phyloP scores from a whole-genome alignment of 2,329 filamentous ascomycete species.

The Pseudocercospora vitis region DNA sequence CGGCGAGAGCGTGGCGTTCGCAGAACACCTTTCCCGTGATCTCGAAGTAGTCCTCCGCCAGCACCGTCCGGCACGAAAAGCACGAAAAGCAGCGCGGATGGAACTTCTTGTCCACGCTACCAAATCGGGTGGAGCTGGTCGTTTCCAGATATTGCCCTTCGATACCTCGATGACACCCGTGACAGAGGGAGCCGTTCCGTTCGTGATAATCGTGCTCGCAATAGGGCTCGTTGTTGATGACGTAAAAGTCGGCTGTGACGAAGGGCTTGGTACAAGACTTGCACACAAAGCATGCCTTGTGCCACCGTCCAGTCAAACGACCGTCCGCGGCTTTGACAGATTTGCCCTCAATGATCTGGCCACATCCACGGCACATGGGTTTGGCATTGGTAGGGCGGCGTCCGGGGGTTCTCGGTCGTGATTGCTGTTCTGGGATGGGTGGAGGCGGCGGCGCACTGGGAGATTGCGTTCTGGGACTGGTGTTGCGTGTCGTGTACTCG shows the following conservation, averaged over 20 bases:
- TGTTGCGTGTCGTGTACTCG: conserved; percentile 7
- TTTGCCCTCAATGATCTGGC: conserved; percentile 77
- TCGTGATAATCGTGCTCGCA: conserved; percentile 92
- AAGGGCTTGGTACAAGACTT: conserved; percentile 79
- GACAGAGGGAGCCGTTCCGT: conserved; percentile 83
- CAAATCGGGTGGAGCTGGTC: conserved; percentile 26
- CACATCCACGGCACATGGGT: conserved; percentile 81
- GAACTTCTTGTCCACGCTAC: conserved; percentile 70
- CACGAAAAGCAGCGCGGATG: conserved; percentile 87
- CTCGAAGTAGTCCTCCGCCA: conserved; percentile 88
- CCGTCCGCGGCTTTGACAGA: conserved; percentile 93
- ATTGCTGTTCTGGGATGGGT: conserved; percentile 22
- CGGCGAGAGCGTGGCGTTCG: conserved; percentile 73
- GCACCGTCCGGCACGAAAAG: conserved; percentile 68
- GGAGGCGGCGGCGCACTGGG: conserved; percentile 18
- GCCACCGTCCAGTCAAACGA: conserved; percentile 86
- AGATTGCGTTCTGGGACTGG: conserved; percentile 16
- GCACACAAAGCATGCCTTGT: conserved; percentile 94
- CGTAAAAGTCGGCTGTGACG: conserved; percentile 86
- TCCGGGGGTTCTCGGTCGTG: conserved; percentile 8
- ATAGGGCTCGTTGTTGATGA: conserved; percentile 81
- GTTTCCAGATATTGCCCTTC: conserved; percentile 94
- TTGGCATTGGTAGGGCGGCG: conserved; percentile 52
- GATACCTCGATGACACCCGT: conserved; percentile 77
- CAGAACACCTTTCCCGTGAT: conserved; percentile 78